Percentiles rank a stretch among this genome's conserved stretches.
phyloP scores from a whole-genome alignment of 2,329 filamentous ascomycete species.

The Monascus ruber region DNA sequence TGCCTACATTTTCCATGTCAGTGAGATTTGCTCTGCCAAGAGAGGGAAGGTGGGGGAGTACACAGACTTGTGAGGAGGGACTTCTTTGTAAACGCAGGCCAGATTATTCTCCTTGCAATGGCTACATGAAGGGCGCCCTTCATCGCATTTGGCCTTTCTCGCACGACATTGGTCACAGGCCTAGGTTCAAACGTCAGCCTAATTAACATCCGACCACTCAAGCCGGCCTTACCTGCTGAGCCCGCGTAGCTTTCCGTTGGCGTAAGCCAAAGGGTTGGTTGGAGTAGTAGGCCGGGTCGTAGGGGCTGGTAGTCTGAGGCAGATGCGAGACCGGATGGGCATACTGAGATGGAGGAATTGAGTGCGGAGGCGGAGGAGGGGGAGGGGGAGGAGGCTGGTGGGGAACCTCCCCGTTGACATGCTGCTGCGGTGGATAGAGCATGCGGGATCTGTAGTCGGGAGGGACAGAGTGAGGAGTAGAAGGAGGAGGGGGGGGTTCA shows the following conservation, averaged over 20 bases:
- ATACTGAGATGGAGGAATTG: slow-evolving; percentile 21
- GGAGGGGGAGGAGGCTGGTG: too few species aligned
- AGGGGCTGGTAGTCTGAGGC: slow-evolving; percentile 18
- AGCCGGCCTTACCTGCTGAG: slow-evolving; percentile 24
- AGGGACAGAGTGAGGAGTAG: slow-evolving; percentile 19
- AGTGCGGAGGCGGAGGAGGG: slow-evolving; percentile 11
- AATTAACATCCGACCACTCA: slow-evolving; percentile 1
- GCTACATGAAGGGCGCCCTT: slow-evolving; percentile 70
- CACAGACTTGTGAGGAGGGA: slow-evolving; percentile 80
- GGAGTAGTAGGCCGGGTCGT: slow-evolving; percentile 21
- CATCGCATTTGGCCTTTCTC: slow-evolving; percentile 84
- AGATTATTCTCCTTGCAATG: slow-evolving; percentile 78
- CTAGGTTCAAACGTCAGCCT: slow-evolving; percentile 31
- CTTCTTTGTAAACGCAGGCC: slow-evolving; percentile 78
- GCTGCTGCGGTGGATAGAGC: slow-evolving; percentile 19
- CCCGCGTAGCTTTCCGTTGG: slow-evolving; percentile 29
- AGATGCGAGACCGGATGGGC: slow-evolving; percentile 13
- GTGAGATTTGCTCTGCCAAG: slow-evolving; percentile 1
- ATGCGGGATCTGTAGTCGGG: slow-evolving; percentile 24
- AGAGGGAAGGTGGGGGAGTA: slow-evolving; percentile 1
- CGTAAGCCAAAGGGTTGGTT: slow-evolving; percentile 20
- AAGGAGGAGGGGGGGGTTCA: too few species aligned
- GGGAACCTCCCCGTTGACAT: slow-evolving; percentile 18
- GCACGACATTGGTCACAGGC: slow-evolving; percentile 85
- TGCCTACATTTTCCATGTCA: slow-evolving; percentile 17